phyloP scores from a whole-genome alignment of 345 rosid species.

The Gossypium bickii region DNA sequence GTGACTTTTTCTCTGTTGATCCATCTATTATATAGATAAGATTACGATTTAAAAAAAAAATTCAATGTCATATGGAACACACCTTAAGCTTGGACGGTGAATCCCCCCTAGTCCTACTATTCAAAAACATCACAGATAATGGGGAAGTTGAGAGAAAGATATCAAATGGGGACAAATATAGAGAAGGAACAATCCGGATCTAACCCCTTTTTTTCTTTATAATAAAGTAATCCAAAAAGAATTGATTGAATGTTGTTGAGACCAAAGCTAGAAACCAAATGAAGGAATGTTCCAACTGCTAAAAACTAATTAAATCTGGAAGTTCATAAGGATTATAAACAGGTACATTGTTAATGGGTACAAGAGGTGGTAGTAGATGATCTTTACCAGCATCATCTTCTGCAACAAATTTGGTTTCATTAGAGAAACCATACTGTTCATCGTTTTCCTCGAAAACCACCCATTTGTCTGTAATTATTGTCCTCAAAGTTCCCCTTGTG shows the following conservation, averaged over 20 bases:
- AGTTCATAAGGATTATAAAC: constrained; percentile 25
- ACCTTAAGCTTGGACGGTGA: no score
- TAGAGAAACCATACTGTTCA: background rate
- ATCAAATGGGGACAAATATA: no score
- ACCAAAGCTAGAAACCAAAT: no score
- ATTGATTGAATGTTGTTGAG: background rate
- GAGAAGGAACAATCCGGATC: no score
- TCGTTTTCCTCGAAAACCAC: constrained; percentile 43
- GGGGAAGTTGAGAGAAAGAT: no score
- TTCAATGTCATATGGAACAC: no score
- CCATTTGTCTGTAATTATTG: constrained; percentile 54
- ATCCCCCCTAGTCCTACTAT: no score
- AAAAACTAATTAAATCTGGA: constrained; percentile 51
- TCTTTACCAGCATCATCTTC: background rate
- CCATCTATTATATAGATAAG: no score
- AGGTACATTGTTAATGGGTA: constrained; percentile 13
- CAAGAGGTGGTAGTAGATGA: constrained; percentile 14
- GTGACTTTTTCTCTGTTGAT: no score
- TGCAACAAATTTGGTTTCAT: background rate
- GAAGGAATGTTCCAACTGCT: constrained; percentile 2
- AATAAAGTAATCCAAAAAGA: background rate
- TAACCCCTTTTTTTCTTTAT: no score
- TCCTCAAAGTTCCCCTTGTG: constrained; percentile 21
- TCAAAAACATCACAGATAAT: no score
- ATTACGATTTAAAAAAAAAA: no score